Conservation (phyloP, 441 rosid genomes). For the Gossypium gossypioides region DNA sequence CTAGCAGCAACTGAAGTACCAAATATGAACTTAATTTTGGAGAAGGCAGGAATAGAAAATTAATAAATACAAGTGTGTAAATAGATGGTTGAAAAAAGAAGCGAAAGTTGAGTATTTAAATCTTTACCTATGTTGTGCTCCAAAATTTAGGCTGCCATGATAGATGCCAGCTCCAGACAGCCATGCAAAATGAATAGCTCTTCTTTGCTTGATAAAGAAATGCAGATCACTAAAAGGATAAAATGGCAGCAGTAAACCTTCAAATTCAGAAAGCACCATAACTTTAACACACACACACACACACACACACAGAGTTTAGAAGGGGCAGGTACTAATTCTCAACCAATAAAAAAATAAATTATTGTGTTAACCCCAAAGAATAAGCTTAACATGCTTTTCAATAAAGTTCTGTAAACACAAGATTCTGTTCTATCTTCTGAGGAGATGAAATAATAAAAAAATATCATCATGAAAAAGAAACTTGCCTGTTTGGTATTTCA, state of each 20-base stretch:
- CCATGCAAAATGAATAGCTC: slow-evolving; percentile 99
- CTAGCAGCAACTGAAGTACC: neutral
- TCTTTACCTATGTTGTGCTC: slow-evolving; percentile 83
- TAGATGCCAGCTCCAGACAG: slow-evolving; percentile 98
- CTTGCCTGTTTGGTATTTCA: slow-evolving; percentile 94
- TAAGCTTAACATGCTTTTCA: neutral
- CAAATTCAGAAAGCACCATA: slow-evolving; percentile 19
- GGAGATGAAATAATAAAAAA: neutral
- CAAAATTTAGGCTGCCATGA: slow-evolving; percentile 96
- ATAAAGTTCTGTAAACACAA: neutral
- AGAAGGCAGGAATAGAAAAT: slow-evolving; percentile 1
- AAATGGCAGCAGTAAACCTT: slow-evolving; percentile 13
- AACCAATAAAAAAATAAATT: neutral
- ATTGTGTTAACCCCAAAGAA: neutral
- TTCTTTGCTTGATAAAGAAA: slow-evolving; percentile 92
- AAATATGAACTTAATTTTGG: neutral
- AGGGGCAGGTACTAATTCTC: neutral
- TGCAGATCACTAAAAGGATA: slow-evolving; percentile 66
- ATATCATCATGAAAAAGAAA: slow-evolving; percentile 4
- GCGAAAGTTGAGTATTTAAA: slow-evolving; percentile 16
- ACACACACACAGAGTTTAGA: neutral
- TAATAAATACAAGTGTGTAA: slow-evolving; percentile 9
- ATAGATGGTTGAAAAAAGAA: slow-evolving; percentile 15
- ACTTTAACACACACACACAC: neutral
- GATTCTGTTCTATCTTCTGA: neutral